Evolutionary conservation across 2,329 filamentous ascomycete genomes (phyloP), one percentile per base, ranked within the genome.

Genomic region (Clarireedia homoeocarpa): DNA sequence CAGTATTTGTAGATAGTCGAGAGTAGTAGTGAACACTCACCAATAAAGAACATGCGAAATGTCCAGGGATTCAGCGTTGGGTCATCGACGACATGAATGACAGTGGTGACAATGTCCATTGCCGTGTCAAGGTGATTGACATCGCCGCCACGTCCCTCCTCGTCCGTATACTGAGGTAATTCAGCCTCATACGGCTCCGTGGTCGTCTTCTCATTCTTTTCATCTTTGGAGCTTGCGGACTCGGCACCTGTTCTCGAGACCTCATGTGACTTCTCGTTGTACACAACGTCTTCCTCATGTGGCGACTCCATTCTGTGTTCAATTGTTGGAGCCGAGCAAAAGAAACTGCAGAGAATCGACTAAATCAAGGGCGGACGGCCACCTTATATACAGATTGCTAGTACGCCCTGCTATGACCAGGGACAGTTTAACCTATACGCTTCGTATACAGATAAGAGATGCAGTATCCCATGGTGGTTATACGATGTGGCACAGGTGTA

Each of bases 41-140:
- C 72, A 10, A 74, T 61, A 48, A 73, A 72, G 48, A 70, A 66
- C 44, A 67, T 67, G 20, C 73, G 66, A 40, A 74, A 73, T 3
- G 73, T 75, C 63, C 68, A 70, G 14, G 61, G 63, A 45, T 65
- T 62, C 17, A 63, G 34, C 12, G 55, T 58, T 23, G 60, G 55
- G 15, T 63, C 60, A 54, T 65, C 61, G n/a, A 58, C 61, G 23
- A 60, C 40, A 26, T 56, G 26, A 14, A 58, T 56, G 17, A 58
- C 36, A 42, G 52, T 36, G 23, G 56, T 58, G n/a, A 58, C 56
- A 27, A 58, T 51, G 36, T 56, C 56, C 23, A 55, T 52, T 5
- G 56, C 48, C 24, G 53, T 56, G 20, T 56, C 53, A 26, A 56
- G 53, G 24, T 34, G 27, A n/a, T 47, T 52, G n/a, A 52, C 24